A percentile compares a stretch with the other conserved stretches of the same genome.
Evolutionary conservation across 768 basidiomycete genomes (phyloP).

Genomic region (Macrocybe gigantea): DNA sequence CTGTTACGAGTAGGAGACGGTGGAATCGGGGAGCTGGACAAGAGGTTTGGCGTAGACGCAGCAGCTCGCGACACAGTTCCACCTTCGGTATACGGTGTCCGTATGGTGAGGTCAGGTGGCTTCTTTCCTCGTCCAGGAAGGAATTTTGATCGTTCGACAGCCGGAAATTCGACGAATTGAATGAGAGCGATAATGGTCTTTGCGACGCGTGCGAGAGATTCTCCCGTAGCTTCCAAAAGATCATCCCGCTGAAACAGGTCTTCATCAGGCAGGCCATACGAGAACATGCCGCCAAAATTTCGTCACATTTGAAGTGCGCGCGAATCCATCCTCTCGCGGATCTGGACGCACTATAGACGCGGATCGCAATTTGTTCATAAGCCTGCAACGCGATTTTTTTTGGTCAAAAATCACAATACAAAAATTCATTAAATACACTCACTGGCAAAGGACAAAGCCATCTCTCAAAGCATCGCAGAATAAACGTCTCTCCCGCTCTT

Average conservation of each 20-base stretch:
- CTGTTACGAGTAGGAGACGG: constrained; percentile 35
- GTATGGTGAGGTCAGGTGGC: constrained; percentile 12
- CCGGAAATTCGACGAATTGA: constrained; percentile 51
- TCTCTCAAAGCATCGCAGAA: constrained; percentile 78
- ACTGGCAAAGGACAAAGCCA: constrained; percentile 90
- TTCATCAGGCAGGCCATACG: constrained; percentile 55
- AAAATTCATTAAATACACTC: constrained; percentile 27
- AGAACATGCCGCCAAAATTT: constrained; percentile 73
- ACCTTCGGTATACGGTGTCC: constrained; percentile 30
- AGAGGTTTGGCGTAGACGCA: constrained; percentile 60
- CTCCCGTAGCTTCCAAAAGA: constrained; percentile 52
- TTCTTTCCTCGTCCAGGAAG: constrained; percentile 34
- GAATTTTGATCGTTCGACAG: constrained; percentile 38
- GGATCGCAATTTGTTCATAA: constrained; percentile 74
- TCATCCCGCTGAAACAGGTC: constrained; percentile 68
- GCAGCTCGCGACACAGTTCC: constrained; percentile 36
- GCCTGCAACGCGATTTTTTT: constrained; percentile 32
- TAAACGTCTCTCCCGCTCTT: constrained; percentile 67
- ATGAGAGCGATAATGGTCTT: constrained; percentile 66
- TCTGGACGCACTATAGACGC: constrained; percentile 57
- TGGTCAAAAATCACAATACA: constrained; percentile 9
- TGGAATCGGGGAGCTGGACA: constrained; percentile 31
- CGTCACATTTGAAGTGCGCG: constrained; percentile 65
- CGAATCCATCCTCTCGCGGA: constrained; percentile 58
- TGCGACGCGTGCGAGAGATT: constrained; percentile 68